A percentile compares a stretch with the other conserved stretches of the same genome.
Conservation (phyloP, 768 basidiomycete genomes). For the Lactarius hengduanensis region DNA sequence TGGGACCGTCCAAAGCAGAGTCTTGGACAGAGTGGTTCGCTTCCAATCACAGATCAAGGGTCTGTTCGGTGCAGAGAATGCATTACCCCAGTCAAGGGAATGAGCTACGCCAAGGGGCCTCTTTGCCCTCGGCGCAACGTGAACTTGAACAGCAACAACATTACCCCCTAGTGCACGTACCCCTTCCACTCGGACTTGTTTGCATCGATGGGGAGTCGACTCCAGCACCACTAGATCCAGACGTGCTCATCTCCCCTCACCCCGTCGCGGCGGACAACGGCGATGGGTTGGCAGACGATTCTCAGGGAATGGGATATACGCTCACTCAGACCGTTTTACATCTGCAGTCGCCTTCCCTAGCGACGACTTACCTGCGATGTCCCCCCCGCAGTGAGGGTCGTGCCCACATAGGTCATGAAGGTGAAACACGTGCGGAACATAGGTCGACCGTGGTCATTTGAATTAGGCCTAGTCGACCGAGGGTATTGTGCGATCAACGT, state of each 20-base stretch:
- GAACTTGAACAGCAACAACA: too few species aligned
- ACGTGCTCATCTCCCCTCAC: slow-evolving; percentile 46
- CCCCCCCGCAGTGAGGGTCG: slow-evolving; percentile 40
- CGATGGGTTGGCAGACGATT: slow-evolving; percentile 30
- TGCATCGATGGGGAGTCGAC: slow-evolving; percentile 33
- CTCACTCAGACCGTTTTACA: slow-evolving; percentile 72
- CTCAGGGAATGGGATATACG: slow-evolving; percentile 37
- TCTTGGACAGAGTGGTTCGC: too few species aligned
- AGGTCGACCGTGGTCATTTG: slow-evolving; percentile 68
- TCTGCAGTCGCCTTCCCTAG: slow-evolving; percentile 73
- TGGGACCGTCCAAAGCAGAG: too few species aligned
- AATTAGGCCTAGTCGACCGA: slow-evolving; percentile 70
- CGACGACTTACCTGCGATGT: slow-evolving; percentile 63
- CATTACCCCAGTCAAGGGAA: too few species aligned
- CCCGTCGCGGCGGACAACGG: slow-evolving; percentile 31
- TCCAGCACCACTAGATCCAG: slow-evolving; percentile 48
- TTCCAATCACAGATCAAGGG: too few species aligned
- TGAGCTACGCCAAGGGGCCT: too few species aligned
- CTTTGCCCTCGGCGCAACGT: too few species aligned
- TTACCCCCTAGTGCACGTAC: too few species aligned
- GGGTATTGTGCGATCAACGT: slow-evolving; percentile 71
- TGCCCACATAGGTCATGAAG: slow-evolving; percentile 33
- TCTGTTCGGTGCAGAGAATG: too few species aligned
- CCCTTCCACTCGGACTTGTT: too few species aligned
- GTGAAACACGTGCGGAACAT: slow-evolving; percentile 50